Percentiles rank a stretch among this genome's conserved stretches.
Evolutionary conservation across 208 protist species (phyloP).

Genomic region (Crithidia thermophila): DNA sequence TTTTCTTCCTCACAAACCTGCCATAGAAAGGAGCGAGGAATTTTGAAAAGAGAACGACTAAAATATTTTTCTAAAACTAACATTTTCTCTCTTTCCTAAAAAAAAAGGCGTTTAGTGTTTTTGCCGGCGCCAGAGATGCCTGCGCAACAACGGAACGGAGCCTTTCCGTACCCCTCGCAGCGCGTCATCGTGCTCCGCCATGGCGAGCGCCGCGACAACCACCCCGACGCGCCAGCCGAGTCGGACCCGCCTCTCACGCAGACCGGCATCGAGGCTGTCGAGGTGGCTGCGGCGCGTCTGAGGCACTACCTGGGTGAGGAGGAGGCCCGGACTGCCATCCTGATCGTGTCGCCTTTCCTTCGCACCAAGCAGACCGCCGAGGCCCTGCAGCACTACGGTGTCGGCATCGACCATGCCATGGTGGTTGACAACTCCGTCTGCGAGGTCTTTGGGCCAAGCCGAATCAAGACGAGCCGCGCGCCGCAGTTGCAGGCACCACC

Average conservation of each 20-base stretch:
- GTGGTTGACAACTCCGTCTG: conserved; percentile 69
- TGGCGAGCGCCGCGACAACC: conserved; percentile 76
- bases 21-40: background rate
- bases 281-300: conserved; percentile 37
- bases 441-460: conserved; percentile 77
- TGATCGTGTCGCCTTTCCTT: conserved; percentile 74
- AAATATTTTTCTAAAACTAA: too few relatives aligned
- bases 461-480: conserved; percentile 51
- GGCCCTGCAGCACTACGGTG: conserved; percentile 44
- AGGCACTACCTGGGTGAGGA: conserved; percentile 32
- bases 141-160: too few relatives aligned
- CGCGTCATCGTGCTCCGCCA: conserved; percentile 80
- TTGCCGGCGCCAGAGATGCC: too few relatives aligned
- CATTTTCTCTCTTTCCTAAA: background rate
- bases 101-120: too few relatives aligned
- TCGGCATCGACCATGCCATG: conserved; percentile 36
- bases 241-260: conserved; percentile 75
- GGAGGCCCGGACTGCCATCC: conserved; percentile 24
- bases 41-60: background rate
- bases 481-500: conserved; percentile 15
- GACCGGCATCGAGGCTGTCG: conserved; percentile 46
- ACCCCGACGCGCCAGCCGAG: conserved; percentile 47
- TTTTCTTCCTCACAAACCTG: too few relatives aligned
- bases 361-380: conserved; percentile 72
- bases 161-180: conserved; percentile 27